These are phyloP conservation scores for Mortierella alpina DNA, from an alignment of 192 early-diverging fungal genomes.

Conservation along the genomic window DNA sequence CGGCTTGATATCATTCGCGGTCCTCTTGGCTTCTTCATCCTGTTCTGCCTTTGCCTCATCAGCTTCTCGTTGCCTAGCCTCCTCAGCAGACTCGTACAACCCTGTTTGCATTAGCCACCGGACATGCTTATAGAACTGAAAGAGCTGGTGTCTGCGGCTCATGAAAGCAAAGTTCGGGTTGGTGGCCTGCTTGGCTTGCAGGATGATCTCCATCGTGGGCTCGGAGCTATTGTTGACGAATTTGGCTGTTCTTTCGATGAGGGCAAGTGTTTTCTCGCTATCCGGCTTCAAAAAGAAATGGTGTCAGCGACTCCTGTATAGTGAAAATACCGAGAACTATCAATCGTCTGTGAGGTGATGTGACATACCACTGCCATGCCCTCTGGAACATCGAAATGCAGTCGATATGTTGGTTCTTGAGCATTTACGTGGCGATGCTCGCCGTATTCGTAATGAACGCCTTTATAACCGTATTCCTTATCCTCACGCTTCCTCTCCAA, in stretches of 20 bases:
- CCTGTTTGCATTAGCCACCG: constrained; percentile 70
- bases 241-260: constrained; percentile 77
- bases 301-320: not conserved
- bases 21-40: constrained; percentile 18
- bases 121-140: constrained; percentile 80
- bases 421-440: constrained; percentile 8
- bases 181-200: constrained; percentile 79
- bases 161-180: constrained; percentile 82
- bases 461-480: constrained; percentile 15
- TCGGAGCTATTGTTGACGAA: constrained; percentile 68
- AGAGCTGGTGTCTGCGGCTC: constrained; percentile 61
- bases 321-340: not conserved
- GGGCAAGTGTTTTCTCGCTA: constrained; percentile 66
- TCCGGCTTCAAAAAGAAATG: constrained; percentile 53
- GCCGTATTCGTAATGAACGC: constrained; percentile 32
- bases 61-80: constrained; percentile 26
- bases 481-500: constrained; percentile 54
- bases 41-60: constrained; percentile 36
- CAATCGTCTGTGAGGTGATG: not conserved
- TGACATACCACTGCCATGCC: constrained; percentile 57
- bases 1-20: not conserved
- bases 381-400: constrained; percentile 64
- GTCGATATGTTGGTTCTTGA: constrained; percentile 25
- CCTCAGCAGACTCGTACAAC: constrained; percentile 64
- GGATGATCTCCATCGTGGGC: constrained; percentile 75